phyloP scores from a whole-genome alignment of 2,329 filamentous ascomycete genomes.

The Akanthomyces uredinophilus region DNA sequence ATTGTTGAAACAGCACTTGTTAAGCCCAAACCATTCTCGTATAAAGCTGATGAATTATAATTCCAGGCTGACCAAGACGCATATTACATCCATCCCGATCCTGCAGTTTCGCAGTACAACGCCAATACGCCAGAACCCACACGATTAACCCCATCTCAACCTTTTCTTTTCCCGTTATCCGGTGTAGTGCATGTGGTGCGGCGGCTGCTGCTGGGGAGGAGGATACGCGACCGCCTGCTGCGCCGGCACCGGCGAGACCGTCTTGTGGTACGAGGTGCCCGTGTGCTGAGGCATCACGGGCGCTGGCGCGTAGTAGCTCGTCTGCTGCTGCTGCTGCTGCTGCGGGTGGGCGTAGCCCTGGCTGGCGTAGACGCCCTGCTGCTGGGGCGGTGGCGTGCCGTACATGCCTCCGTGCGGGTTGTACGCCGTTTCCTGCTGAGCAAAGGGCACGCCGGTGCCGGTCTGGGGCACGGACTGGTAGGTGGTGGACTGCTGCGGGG shows the following conservation, averaged over 20 bases:
- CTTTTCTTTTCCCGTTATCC: neutral
- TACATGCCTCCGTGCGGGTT: constrained; percentile 14
- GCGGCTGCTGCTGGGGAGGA: constrained; percentile 4
- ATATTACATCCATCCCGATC: neutral
- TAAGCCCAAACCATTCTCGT: neutral
- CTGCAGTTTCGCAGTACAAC: neutral
- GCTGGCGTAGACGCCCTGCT: constrained; percentile 7
- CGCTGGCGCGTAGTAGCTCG: neutral
- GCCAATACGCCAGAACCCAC: neutral
- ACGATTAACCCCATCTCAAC: neutral
- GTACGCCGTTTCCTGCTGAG: constrained; percentile 20
- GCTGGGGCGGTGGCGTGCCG: constrained; percentile 16
- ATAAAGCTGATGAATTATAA: neutral
- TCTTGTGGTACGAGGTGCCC: constrained; percentile 1
- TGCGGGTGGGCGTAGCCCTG: constrained; percentile 11
- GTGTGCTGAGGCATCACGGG: neutral
- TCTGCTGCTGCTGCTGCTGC: constrained; percentile 15
- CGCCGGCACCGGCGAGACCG: neutral
- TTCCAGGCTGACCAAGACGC: neutral
- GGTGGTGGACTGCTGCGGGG: constrained; percentile 9
- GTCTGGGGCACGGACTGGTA: constrained; percentile 18
- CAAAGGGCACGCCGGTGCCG: constrained; percentile 5
- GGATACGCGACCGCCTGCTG: neutral
- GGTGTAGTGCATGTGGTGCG: neutral
- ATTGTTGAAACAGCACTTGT: neutral